Conservation (phyloP, 1,284 basidiomycete species). For the Phlebopus sp. region DNA sequence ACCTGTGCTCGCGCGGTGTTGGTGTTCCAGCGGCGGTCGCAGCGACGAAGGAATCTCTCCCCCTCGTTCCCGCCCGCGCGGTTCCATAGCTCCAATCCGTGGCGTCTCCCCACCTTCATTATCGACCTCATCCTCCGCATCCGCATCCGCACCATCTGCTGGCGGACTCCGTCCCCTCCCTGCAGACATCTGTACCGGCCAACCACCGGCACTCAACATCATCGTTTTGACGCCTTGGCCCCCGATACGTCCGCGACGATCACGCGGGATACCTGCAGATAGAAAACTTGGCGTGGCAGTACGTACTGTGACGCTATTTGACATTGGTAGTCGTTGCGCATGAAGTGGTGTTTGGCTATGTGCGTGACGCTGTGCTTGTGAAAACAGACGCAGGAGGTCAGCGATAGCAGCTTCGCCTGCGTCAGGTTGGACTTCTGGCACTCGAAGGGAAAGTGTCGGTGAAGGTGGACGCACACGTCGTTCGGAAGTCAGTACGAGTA, state of each 20-base stretch:
- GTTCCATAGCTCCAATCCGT: constrained; percentile 34
- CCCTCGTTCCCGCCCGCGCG: constrained; percentile 25
- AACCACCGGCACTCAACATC: constrained; percentile 24
- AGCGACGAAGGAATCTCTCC: constrained; percentile 14
- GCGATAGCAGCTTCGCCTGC: constrained; percentile 61
- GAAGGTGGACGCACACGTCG: constrained; percentile 28
- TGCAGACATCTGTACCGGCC: constrained; percentile 3
- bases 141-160: constrained; percentile 16
- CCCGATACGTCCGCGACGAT: constrained; percentile 71
- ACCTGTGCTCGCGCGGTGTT: constrained; percentile 45
- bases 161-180: constrained; percentile 4
- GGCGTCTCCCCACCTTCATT: constrained; percentile 56
- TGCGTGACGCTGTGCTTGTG: constrained; percentile 38
- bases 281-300: constrained; percentile 63
- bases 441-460: constrained; percentile 23
- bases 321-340: constrained; percentile 26
- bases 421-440: constrained; percentile 39
- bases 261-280: constrained; percentile 66
- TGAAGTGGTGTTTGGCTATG: constrained; percentile 26
- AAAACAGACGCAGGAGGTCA: constrained; percentile 54
- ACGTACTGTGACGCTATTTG: constrained; percentile 29
- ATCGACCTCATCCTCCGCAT: constrained; percentile 33
- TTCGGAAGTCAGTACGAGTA: constrained; percentile 69
- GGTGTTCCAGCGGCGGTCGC: constrained; percentile 15
- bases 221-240: constrained; percentile 40